Conservation (phyloP, 2,329 filamentous ascomycete species). For the Colletotrichum trifolii region DNA sequence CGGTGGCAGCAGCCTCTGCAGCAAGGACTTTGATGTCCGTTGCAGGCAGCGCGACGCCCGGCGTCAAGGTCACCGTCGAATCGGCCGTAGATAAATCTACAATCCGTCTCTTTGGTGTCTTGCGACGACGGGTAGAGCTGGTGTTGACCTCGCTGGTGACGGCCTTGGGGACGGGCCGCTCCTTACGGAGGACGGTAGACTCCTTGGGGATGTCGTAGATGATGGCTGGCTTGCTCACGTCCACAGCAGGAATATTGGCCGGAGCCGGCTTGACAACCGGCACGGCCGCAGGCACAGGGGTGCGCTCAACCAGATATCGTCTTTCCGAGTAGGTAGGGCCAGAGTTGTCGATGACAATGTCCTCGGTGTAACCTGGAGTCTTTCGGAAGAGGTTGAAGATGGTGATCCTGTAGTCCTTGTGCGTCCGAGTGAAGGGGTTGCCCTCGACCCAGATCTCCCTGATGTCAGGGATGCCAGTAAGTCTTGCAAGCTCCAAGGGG, state of each 20-base stretch:
- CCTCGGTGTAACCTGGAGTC: conserved; percentile 89
- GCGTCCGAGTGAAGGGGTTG: conserved; percentile 91
- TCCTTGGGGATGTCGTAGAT: conserved; percentile 64
- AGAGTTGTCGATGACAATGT: conserved; percentile 87
- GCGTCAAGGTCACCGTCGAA: conserved; percentile 26
- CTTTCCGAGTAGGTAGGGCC: conserved; percentile 88
- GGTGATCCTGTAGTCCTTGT: conserved; percentile 84
- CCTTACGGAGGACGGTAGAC: conserved; percentile 67
- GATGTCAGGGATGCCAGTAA: conserved; percentile 92
- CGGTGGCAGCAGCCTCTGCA: conserved; percentile 21
- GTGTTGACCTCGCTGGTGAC: conserved; percentile 69
- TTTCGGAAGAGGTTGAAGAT: conserved; percentile 97
- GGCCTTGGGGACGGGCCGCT: conserved; percentile 63
- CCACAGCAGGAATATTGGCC: conserved; percentile 70
- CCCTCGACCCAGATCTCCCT: conserved; percentile 92
- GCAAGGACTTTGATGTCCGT: conserved; percentile 30
- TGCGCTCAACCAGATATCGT: conserved; percentile 85
- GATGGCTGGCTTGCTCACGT: conserved; percentile 75
- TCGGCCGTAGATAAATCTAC: conserved; percentile 72
- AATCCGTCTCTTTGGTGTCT: conserved; percentile 71
- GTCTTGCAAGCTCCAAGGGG: conserved; percentile 86
- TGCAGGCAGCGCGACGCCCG: conserved; percentile 19
- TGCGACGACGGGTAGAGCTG: conserved; percentile 69
- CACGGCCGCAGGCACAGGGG: conserved; percentile 77
- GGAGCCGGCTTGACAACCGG: conserved; percentile 80